Base-by-base conservation (phyloP, 768 basidiomycete species). In the Serendipita sp. region DNA sequence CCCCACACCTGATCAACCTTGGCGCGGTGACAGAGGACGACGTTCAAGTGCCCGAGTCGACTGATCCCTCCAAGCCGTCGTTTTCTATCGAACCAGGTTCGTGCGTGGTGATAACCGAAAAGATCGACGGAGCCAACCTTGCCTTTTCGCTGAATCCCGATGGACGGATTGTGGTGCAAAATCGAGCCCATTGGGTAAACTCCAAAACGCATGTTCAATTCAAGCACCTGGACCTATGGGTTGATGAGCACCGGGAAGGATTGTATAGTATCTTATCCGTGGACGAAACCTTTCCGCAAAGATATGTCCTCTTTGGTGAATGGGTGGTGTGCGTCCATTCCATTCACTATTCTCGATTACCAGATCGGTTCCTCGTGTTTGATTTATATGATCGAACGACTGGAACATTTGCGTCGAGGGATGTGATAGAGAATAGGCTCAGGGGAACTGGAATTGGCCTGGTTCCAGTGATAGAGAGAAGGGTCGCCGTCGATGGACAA, bases 121-220 rank as follows among this genome's bases (percentile, higher is more conserved):
- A 85, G 67, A 74, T 84, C 56, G 82, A 84, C 70, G 83, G 83
- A 2, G 81, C 82, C 42, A 84, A 85, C 69, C 79, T 84, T 79
- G 83, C 81, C 3, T 79, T 84, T 69, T 81, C 81, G 20, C 74
- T 83, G 24, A 79, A 79, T 1, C 67, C 74, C 3, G 77, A 79
- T 65, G 71, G 71, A 4, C 72, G 74, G 17, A 75, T 83, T 62
- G 53, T 81, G 48, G 76, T 82, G 0, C 83, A 85, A 69, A 85
- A 85, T 66, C 77, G 82, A 16, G 82, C 82, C 11, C 82, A 84
- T 70, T 81, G 77, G 66, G 76, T 83, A 48, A 78, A 77, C 68
- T 74, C 81, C 4, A 68, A 74, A 4, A 74, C 78, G n/a, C 82
- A 83, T 67, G 81, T 75, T 63, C 82, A 84, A 68, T 85, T 83